Base-by-base conservation (phyloP, 192 early-diverging fungal species). In the Pilaira anomala region DNA sequence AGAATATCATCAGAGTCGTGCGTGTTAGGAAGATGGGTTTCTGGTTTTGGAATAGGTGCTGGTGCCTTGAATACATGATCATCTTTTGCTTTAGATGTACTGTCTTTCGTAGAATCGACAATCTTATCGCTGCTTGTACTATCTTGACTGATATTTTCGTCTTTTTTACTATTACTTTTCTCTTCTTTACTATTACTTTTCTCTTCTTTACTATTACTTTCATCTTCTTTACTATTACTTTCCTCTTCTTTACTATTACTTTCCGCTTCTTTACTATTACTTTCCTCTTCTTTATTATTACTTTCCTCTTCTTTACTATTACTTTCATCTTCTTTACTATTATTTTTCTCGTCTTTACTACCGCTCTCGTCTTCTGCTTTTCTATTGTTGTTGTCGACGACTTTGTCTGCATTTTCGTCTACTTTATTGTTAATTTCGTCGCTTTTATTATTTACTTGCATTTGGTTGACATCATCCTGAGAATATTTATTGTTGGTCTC, bases 101-200 rank as follows among this genome's bases (percentile, higher is more conserved):
- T 36, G 33, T 9, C 11, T 36, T 6, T 67, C 16, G 63, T 71
- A n/a, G n/a, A n/a, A 9, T 49, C 55, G 5, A 85, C 64, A 33
- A 88, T 83, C 25, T 76, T 64, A 57, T 85, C 88, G 30, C 72
- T 72, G 50, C 83, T 82, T 11, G 73, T 73, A 13, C 68, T 40
- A 1, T 87, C 72, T 5, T 51, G 86, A 80, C 0, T 65, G 54
- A 52, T 80, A 79, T 19, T 73, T 41, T 28, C 77, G 74, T 29
- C 22, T 25, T 18, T 36, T 36, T 36, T 9, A 9, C 18, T 73
- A 66, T 33, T 46, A 55, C n/a, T n/a, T n/a, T n/a, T n/a, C n/a
- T n/a, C n/a, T n/a, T n/a, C n/a, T n/a, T n/a, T n/a, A n/a, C n/a
- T n/a, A n/a, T n/a, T n/a, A n/a, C n/a, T n/a, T n/a, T n/a, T n/a